These are phyloP conservation scores for Euphrasia arctica DNA, from an alignment of 305 asterid genomes.

Conservation along the genomic window DNA sequence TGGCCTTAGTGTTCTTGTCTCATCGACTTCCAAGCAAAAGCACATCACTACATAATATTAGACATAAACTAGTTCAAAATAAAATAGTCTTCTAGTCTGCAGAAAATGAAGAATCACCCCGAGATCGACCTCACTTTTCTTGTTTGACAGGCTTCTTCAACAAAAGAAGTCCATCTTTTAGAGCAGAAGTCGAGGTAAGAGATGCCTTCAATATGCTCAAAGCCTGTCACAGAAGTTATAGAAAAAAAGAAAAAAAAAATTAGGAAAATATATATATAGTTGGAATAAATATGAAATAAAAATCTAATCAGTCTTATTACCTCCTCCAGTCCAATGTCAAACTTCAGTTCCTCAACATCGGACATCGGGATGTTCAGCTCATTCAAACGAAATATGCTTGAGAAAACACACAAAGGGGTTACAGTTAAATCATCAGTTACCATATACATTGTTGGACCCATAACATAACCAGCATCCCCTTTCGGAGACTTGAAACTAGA, in stretches of 20 bases:
- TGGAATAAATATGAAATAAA: neutral
- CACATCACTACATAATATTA: neutral
- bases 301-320: constrained; percentile 3
- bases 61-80: neutral
- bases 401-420: neutral
- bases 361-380: neutral
- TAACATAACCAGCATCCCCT: neutral
- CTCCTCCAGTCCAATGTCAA: constrained; percentile 16
- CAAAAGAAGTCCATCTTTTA: neutral
- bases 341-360: neutral
- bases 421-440: constrained; percentile 23
- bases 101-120: too few relatives aligned
- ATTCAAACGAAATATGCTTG: constrained; percentile 10
- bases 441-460: neutral
- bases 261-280: neutral
- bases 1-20: neutral
- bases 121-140: neutral
- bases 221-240: neutral
- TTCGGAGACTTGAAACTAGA: too few relatives aligned
- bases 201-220: constrained; percentile 4
- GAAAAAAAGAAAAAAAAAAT: neutral
- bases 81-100: too few relatives aligned
- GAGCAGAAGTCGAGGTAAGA: neutral
- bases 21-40: neutral
- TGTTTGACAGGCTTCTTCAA: neutral